Base-by-base conservation (phyloP, 192 early-diverging fungal species). In the Geranomyces variabilis region DNA sequence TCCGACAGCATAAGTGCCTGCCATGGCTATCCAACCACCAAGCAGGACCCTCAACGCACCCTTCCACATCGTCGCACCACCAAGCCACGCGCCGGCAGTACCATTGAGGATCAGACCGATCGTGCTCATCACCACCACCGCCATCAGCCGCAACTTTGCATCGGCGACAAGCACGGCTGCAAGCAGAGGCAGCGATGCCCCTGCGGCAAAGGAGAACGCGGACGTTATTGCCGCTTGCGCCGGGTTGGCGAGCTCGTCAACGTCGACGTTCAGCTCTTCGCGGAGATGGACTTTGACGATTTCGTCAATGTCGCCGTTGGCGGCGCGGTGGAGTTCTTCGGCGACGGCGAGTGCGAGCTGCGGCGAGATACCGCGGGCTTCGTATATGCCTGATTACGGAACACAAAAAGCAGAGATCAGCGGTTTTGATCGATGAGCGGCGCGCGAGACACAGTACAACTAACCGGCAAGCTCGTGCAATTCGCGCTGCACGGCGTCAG, bases 211-310 rank as follows among this genome's bases (percentile, higher is more conserved):
- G 19, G 70, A 71, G 7, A 80, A 28, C 1, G 78, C 81, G 8
- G 53, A 63, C 14, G 78, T 69, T 6, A 76, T 55, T 24, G 78
- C 77, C 7, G 82, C 82, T 59, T 80, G 69, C 41, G 69, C 34
- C 24, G 81, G 81, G 51, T 83, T 83, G 22, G 78, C 47, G 31
- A 83, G 56, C 24, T 81, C 71, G 47, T 79, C 75, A 2, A 83
- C 70, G 58, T 83, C 78, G 9, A 82, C 83, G 34, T 70, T 83
- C 24, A 83, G 62, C 63, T 83, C 82, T 41, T 83, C 82, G 45
- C 81, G 61, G 24, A 80, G 41, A 56, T 83, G 82, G 9, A 80
- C 66, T 34, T 75, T 69, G 24, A 82, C 78, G 41, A 83, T 66
- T 63, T 72, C 72, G 63, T 81, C 79, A 43, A 82, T 69, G 66